Evolutionary conservation across 148 eudicot species (phyloP).

Genomic region (Nepenthes gracilis): DNA sequence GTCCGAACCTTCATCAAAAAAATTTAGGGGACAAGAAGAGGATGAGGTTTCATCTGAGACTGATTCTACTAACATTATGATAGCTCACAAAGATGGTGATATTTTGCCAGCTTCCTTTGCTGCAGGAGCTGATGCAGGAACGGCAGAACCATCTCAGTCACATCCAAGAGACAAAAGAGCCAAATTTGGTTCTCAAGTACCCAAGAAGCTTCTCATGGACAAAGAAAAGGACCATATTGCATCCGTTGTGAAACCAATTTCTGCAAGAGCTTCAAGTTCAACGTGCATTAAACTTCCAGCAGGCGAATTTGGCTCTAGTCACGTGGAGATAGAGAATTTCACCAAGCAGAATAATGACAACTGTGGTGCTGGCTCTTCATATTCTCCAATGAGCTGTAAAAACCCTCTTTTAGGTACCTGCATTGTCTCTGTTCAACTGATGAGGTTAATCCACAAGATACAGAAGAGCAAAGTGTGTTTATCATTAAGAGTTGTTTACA

Average conservation of each 20-base stretch:
- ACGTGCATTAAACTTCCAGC: constrained; percentile 9
- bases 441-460: too few relatives aligned
- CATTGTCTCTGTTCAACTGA: constrained; percentile 18
- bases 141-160: constrained; percentile 10
- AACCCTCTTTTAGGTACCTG: constrained; percentile 8
- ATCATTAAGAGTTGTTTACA: not conserved
- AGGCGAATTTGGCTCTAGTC: constrained; percentile 10
- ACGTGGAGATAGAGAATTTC: constrained; percentile 1
- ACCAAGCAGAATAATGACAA: constrained; percentile 4
- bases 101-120: constrained; percentile 10
- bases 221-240: constrained; percentile 26
- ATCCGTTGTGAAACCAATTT: constrained; percentile 11
- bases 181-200: constrained; percentile 15
- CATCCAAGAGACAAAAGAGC: constrained; percentile 7
- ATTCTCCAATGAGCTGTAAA: constrained; percentile 1
- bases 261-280: constrained; percentile 18
- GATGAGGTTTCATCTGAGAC: constrained; percentile 26
- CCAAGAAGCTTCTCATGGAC: constrained; percentile 3
- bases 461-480: not conserved
- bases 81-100: constrained; percentile 7
- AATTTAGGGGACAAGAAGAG: constrained; percentile 16
- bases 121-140: constrained; percentile 6
- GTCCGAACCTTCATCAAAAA: constrained; percentile 27
- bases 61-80: constrained; percentile 6
- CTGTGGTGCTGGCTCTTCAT: constrained; percentile 4